phyloP scores from a whole-genome alignment of 495 filamentous ascomycete species.

The Pyrenula aspistea region DNA sequence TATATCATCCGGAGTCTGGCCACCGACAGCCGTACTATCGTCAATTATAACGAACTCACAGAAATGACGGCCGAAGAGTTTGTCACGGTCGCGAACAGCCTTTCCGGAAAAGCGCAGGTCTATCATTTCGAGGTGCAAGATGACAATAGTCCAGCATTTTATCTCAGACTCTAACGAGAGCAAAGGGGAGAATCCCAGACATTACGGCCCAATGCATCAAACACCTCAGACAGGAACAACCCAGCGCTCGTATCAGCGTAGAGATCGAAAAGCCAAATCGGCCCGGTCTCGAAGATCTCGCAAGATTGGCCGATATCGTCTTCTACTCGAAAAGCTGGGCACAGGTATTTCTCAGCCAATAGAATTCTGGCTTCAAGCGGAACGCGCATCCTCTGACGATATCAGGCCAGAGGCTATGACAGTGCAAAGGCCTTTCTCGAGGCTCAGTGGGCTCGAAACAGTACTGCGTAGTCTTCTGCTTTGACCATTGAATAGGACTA shows the following conservation, averaged over 20 bases:
- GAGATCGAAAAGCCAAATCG: slow-evolving; percentile 60
- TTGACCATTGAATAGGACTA: background rate
- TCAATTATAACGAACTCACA: slow-evolving; percentile 55
- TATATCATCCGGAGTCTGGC: slow-evolving; percentile 54
- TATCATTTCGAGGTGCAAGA: slow-evolving; percentile 60
- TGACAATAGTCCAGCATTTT: slow-evolving; percentile 5
- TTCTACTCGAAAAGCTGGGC: slow-evolving; percentile 65
- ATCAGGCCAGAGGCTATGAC: slow-evolving; percentile 32
- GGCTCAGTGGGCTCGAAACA: slow-evolving; percentile 26
- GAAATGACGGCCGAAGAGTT: slow-evolving; percentile 56
- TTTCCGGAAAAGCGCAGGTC: slow-evolving; percentile 15
- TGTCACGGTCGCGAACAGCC: slow-evolving; percentile 13
- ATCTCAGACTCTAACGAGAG: background rate
- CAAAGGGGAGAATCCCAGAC: slow-evolving; percentile 53
- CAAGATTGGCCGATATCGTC: slow-evolving; percentile 50
- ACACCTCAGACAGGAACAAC: slow-evolving; percentile 36
- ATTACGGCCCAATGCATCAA: slow-evolving; percentile 50
- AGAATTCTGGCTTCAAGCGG: slow-evolving; percentile 3
- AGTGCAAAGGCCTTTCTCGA: slow-evolving; percentile 37
- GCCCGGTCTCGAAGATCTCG: slow-evolving; percentile 46
- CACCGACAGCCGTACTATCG: slow-evolving; percentile 52
- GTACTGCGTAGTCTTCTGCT: slow-evolving; percentile 28
- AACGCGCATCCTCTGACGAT: slow-evolving; percentile 2
- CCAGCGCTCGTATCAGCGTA: slow-evolving; percentile 44
- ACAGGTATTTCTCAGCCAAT: slow-evolving; percentile 28